Percentiles rank a stretch among this genome's conserved stretches.
These are phyloP conservation scores for Aurifilum marmelostoma DNA, from an alignment of 2,329 filamentous ascomycete species.

Conservation along the genomic window DNA sequence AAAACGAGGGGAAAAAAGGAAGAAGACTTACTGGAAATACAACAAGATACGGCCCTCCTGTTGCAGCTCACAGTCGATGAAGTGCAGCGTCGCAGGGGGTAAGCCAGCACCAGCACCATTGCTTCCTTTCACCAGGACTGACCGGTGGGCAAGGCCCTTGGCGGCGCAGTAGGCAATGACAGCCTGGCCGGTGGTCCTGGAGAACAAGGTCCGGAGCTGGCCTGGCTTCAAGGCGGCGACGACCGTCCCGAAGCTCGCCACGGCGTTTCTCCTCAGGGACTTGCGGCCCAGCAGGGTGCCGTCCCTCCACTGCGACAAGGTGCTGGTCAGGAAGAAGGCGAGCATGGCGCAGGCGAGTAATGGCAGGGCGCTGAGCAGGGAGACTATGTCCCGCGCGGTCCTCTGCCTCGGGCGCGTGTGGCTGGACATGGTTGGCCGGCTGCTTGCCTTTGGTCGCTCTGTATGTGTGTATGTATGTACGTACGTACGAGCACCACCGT, in stretches of 20 bases:
- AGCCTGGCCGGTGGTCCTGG: conserved; percentile 27
- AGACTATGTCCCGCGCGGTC: conserved; percentile 17
- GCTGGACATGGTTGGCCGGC: conserved; percentile 21
- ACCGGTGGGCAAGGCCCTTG: conserved; percentile 22
- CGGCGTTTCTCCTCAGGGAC: conserved; percentile 21
- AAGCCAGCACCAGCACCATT: conserved; percentile 27
- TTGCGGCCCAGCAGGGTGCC: conserved; percentile 41
- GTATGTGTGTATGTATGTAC: neutral
- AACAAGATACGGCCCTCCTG: conserved; percentile 24
- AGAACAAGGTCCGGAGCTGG: conserved; percentile 23
- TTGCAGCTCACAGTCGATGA: conserved; percentile 23
- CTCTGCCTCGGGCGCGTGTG: conserved; percentile 23
- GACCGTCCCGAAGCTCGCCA: conserved; percentile 22
- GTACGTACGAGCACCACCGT: neutral
- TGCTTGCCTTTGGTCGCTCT: neutral
- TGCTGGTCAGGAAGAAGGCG: conserved; percentile 24
- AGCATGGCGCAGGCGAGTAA: conserved; percentile 18
- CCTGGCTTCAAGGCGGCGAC: conserved; percentile 21
- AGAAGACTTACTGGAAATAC: conserved; percentile 29
- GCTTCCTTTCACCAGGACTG: conserved; percentile 18
- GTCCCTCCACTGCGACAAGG: conserved; percentile 32
- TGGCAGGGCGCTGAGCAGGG: conserved; percentile 20
- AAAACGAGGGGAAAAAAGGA: too few species aligned
- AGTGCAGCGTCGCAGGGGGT: conserved; percentile 26
- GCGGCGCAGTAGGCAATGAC: conserved; percentile 25